These are phyloP conservation scores for Apiotrichum mycotoxinovorans DNA, from an alignment of 1,284 basidiomycete species.

Conservation along the genomic window DNA sequence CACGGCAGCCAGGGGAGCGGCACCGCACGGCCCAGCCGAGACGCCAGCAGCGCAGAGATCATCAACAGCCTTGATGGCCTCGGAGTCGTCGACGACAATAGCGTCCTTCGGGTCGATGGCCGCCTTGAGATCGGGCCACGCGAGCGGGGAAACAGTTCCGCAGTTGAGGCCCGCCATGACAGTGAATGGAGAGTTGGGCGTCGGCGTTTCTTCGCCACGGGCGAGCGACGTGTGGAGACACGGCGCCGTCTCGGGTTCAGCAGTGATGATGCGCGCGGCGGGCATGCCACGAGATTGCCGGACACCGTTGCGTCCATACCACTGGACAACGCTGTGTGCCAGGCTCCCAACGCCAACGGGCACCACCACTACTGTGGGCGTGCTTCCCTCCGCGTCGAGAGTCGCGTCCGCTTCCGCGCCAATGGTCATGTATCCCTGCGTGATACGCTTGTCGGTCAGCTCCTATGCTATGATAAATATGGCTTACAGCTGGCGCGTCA, in stretches of 20 bases:
- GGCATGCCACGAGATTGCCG: neutral
- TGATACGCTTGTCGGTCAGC: constrained; percentile 5
- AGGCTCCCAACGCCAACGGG: constrained; percentile 20
- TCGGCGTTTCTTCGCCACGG: neutral
- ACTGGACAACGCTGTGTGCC: constrained; percentile 18
- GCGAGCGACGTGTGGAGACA: constrained; percentile 12
- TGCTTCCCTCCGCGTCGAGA: neutral
- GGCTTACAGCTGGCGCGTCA: constrained; percentile 8
- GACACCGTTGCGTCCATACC: neutral
- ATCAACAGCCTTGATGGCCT: constrained; percentile 1
- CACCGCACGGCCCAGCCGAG: constrained; percentile 16
- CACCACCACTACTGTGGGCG: constrained; percentile 13
- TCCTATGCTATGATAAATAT: neutral
- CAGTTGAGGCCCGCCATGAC: constrained; percentile 21
- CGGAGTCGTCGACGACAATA: constrained; percentile 12
- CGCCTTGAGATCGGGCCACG: constrained; percentile 12
- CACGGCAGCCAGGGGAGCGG: constrained; percentile 15
- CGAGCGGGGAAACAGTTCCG: constrained; percentile 11
- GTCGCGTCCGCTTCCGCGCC: constrained; percentile 4
- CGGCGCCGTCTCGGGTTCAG: constrained; percentile 18
- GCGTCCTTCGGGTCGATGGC: constrained; percentile 13
- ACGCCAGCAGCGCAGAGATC: constrained; percentile 5
- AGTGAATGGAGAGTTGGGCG: constrained; percentile 5
- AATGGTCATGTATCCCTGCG: constrained; percentile 16
- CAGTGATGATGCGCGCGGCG: constrained; percentile 12